Base-by-base conservation (phyloP, 2,329 filamentous ascomycete species). In the Chalaropsis thielavioides region DNA sequence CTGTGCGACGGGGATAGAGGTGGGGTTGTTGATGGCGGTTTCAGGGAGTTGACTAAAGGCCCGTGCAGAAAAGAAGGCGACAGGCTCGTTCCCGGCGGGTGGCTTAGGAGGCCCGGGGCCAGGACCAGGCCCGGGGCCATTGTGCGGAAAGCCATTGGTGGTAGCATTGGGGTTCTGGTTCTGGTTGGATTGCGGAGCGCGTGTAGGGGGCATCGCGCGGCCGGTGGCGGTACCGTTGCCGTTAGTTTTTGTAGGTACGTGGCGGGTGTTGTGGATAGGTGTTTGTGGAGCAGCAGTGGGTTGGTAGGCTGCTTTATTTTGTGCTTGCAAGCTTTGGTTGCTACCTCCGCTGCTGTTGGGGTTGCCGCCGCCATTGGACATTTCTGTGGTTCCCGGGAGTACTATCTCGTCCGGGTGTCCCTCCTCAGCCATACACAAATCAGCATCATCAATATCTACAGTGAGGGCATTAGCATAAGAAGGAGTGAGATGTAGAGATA, bases 351-450 rank as follows among this genome's bases (percentile, higher is more conserved):
- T 56, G 59, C 35, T 65, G 44, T 58, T 56, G n/a, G 10, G 40
- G 5, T 22, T 31, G 38, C 17, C 17, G 38, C 17, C 17, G 13
- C 31, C 44, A 41, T 51, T 62, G 44, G 44, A 13, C 6, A 19
- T 22, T 2, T 46, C 38, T 5, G 44, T 24, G 38, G 38, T 22
- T 8, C 31, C 54, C 5, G 80, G 75, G 13, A 92, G 74, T 38
- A 81, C 75, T n/a, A 92, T 80, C 72, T 92, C 89, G 72, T 94
- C 89, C 3, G 88, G 88, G 70, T 91, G 86, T 22, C 81, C 86
- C 35, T 87, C 83, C 68, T 88, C 81, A 10, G 80, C 76, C 7
- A 88, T 85, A 61, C 82, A 84, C 71, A 92, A 90, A 72, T 91
- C 88, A 62, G 83, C 86, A 74, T 90, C 87, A 70, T 90, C 88